These are phyloP conservation scores for Neonectria ditissima DNA, from an alignment of 2,329 filamentous ascomycete species.

Conservation along the genomic window DNA sequence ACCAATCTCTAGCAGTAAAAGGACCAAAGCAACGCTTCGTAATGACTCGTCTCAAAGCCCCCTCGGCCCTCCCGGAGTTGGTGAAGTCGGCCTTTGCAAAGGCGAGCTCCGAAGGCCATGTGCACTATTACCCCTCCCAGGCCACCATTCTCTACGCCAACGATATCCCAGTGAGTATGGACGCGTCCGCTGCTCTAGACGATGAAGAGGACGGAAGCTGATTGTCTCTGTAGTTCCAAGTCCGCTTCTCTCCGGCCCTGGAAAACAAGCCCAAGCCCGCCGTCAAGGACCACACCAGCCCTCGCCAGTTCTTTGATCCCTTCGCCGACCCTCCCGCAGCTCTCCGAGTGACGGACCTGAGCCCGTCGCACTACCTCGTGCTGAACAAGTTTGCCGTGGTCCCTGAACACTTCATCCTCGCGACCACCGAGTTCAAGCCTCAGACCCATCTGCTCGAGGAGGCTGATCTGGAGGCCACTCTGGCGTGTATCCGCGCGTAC, in stretches of 20 bases:
- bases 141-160: slow-evolving; percentile 60
- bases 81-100: slow-evolving; percentile 62
- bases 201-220: slow-evolving; percentile 10
- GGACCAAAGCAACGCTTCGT: slow-evolving; percentile 3
- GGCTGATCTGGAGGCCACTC: slow-evolving; percentile 70
- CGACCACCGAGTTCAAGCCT: slow-evolving; percentile 71
- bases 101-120: slow-evolving; percentile 60
- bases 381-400: slow-evolving; percentile 83
- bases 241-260: slow-evolving; percentile 77
- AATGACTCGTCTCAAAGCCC: slow-evolving; percentile 57
- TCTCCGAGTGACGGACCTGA: slow-evolving; percentile 65
- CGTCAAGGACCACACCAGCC: slow-evolving; percentile 42
- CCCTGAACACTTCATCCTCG: slow-evolving; percentile 77
- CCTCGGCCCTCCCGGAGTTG: slow-evolving; percentile 62
- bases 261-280: slow-evolving; percentile 72
- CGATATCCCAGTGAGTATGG: slow-evolving; percentile 57
- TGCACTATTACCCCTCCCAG: slow-evolving; percentile 67
- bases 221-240: slow-evolving; percentile 69
- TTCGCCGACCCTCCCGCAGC: slow-evolving; percentile 70
- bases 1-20: not conserved
- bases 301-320: slow-evolving; percentile 65
- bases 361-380: slow-evolving; percentile 70
- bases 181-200: not conserved
- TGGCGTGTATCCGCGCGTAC: slow-evolving; percentile 72
- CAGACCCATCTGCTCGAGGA: slow-evolving; percentile 73